Percentiles rank a stretch among this genome's conserved stretches.
These are phyloP conservation scores for Peniophora sp. DNA, from an alignment of 1,284 basidiomycete genomes.

Conservation along the genomic window DNA sequence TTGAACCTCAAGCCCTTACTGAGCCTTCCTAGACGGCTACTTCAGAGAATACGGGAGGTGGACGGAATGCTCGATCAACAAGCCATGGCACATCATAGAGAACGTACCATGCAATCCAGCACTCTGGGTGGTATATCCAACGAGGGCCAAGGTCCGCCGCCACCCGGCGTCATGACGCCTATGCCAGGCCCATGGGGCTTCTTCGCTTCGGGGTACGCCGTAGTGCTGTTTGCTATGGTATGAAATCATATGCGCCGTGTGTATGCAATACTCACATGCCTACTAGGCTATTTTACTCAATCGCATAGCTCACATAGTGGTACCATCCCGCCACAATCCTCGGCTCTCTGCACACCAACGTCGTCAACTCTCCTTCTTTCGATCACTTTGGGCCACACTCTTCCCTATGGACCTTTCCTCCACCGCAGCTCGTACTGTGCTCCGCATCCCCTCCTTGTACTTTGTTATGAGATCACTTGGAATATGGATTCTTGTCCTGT, in stretches of 20 bases:
- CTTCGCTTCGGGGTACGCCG: conserved; percentile 60
- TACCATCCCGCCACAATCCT: conserved; percentile 45
- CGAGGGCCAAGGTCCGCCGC: not conserved
- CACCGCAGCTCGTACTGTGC: conserved; percentile 44
- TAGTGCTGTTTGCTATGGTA: conserved; percentile 59
- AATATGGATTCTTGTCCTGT: conserved; percentile 47
- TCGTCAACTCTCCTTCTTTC: conserved; percentile 17
- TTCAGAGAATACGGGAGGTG: not conserved
- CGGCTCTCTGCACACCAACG: conserved; percentile 15
- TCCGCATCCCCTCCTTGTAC: conserved; percentile 59
- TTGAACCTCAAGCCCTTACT: not conserved
- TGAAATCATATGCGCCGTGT: conserved; percentile 12
- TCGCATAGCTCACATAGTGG: conserved; percentile 67
- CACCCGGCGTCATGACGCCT: conserved; percentile 1
- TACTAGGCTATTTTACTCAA: conserved; percentile 59
- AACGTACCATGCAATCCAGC: not conserved
- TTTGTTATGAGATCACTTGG: conserved; percentile 45
- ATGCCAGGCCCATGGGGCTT: conserved; percentile 51
- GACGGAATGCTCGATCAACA: not conserved
- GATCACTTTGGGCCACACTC: conserved; percentile 28
- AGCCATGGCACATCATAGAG: not conserved
- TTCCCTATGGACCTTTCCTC: conserved; percentile 59
- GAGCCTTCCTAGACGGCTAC: not conserved
- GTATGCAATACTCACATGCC: conserved; percentile 6
- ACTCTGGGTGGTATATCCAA: not conserved